These are phyloP conservation scores for Ogataea trehaloabstinens DNA, from an alignment of 805 yeast species.

Conservation along the genomic window DNA sequence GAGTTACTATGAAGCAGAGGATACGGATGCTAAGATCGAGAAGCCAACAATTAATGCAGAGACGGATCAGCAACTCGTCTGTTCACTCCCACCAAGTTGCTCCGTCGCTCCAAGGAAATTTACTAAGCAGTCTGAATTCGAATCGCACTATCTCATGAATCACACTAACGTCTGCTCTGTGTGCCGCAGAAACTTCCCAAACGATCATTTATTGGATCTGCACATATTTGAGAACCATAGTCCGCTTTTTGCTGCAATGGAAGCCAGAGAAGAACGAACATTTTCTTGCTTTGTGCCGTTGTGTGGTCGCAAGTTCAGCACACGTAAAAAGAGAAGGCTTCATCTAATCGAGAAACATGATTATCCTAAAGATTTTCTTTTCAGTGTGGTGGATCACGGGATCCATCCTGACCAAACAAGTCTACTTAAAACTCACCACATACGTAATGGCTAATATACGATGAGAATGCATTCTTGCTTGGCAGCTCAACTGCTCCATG, in stretches of 20 bases:
- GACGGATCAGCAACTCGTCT: constrained; percentile 5
- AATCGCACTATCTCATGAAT: constrained; percentile 23
- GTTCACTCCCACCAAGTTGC: constrained; percentile 25
- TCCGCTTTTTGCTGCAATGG: constrained; percentile 39
- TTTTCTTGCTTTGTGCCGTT: constrained; percentile 42
- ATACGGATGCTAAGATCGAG: too few relatives aligned
- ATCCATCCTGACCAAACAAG: constrained; percentile 18
- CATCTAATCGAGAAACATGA: constrained; percentile 53
- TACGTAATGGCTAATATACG: too few relatives aligned
- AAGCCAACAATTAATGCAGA: not conserved
- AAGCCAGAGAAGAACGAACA: constrained; percentile 38
- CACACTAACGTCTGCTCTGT: constrained; percentile 35
- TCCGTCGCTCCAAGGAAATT: constrained; percentile 13
- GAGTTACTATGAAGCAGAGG: not conserved
- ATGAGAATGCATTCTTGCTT: too few relatives aligned
- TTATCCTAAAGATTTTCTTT: constrained; percentile 39
- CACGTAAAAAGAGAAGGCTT: constrained; percentile 39
- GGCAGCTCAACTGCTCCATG: too few relatives aligned
- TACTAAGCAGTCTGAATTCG: constrained; percentile 10
- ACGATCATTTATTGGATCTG: constrained; percentile 38
- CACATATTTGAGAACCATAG: constrained; percentile 56
- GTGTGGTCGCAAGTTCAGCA: constrained; percentile 40
- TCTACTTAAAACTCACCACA: constrained; percentile 24
- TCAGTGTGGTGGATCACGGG: constrained; percentile 30
- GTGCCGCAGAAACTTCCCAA: constrained; percentile 43